Evolutionary conservation across 202 grass and related monocot species (phyloP).

Genomic region (Eragrostis tef): DNA sequence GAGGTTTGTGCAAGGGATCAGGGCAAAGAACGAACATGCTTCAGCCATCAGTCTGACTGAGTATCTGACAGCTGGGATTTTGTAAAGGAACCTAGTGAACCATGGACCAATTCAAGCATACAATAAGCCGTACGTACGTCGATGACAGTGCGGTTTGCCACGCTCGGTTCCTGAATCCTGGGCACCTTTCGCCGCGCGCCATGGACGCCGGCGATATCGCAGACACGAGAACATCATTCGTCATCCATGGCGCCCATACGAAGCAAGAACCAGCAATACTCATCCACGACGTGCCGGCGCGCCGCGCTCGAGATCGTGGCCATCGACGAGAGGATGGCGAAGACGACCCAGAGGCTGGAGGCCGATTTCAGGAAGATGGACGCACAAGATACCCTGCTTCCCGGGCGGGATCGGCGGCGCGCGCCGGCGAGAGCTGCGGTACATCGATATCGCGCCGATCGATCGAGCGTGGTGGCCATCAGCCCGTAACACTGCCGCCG

Average conservation of each 20-base stretch:
- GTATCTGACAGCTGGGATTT: background rate
- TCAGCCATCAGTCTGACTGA: background rate
- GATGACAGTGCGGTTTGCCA: background rate
- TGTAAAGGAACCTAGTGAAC: background rate
- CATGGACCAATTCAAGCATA: background rate
- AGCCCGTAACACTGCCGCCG: constrained; percentile 23
- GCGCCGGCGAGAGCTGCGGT: too few species aligned
- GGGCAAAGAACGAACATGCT: background rate
- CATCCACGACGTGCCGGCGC: background rate
- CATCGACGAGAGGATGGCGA: background rate
- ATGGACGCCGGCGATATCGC: too few species aligned
- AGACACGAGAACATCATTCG: background rate
- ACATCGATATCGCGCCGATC: background rate
- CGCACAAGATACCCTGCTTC: constrained; percentile 8
- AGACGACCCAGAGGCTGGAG: background rate
- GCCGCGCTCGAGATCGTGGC: too few species aligned
- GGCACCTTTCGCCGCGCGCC: background rate
- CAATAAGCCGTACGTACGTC: background rate
- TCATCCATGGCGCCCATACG: background rate
- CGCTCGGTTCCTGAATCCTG: too few species aligned
- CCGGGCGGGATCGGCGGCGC: background rate
- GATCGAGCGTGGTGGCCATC: constrained; percentile 22
- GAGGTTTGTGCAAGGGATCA: background rate
- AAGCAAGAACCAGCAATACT: background rate
- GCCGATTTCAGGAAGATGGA: background rate